These are phyloP conservation scores for Fusarium siculi DNA, from an alignment of 2,329 filamentous ascomycete genomes.

Conservation along the genomic window DNA sequence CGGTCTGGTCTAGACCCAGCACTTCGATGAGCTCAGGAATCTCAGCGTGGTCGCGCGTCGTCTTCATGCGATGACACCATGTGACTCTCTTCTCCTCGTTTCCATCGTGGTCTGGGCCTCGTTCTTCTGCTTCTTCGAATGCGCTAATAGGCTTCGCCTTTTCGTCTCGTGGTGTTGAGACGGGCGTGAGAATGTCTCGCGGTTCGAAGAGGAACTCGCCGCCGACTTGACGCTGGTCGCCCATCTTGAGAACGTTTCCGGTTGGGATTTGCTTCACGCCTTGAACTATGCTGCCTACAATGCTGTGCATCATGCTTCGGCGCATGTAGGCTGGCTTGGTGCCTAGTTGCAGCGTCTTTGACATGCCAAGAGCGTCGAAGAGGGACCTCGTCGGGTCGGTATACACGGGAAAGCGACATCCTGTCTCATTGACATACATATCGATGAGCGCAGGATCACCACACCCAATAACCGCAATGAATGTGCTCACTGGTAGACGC, in stretches of 20 bases:
- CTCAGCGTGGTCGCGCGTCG: constrained; percentile 81
- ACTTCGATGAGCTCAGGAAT: constrained; percentile 72
- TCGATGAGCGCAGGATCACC: constrained; percentile 75
- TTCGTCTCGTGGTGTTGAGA: constrained; percentile 56
- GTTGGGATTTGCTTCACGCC: constrained; percentile 66
- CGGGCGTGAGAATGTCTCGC: constrained; percentile 55
- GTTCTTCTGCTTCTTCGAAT: constrained; percentile 31
- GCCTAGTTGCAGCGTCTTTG: constrained; percentile 70
- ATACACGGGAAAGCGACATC: constrained; percentile 79
- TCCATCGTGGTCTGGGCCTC: not conserved
- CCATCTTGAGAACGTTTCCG: constrained; percentile 70
- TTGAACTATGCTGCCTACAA: constrained; percentile 66
- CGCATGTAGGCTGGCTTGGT: constrained; percentile 71
- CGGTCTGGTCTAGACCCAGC: constrained; percentile 62
- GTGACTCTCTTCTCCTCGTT: constrained; percentile 69
- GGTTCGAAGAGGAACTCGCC: constrained; percentile 83
- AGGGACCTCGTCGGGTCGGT: constrained; percentile 76
- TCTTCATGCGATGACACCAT: constrained; percentile 87
- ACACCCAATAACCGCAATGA: constrained; percentile 77
- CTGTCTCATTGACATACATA: constrained; percentile 70
- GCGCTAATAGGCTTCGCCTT: constrained; percentile 36
- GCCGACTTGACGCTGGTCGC: constrained; percentile 75
- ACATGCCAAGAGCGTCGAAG: constrained; percentile 76
- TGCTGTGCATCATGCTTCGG: constrained; percentile 61
- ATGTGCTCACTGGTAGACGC: constrained; percentile 65